Percentiles rank a stretch among this genome's conserved stretches.
Conservation (phyloP, 1,139 yeast genomes). For the Kodamaea ohmeri region DNA sequence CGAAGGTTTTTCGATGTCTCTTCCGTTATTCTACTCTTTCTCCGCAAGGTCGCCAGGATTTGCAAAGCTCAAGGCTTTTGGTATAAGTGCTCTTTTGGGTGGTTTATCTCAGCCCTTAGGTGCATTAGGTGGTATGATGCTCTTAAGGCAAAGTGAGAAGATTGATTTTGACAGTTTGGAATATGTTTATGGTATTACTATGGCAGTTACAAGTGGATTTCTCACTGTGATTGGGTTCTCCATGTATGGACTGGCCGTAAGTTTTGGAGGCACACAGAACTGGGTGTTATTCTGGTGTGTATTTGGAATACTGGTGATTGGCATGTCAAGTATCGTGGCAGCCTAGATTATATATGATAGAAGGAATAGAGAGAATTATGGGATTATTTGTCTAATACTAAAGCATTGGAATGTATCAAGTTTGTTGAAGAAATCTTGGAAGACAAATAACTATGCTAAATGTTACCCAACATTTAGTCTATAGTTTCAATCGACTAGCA, state of each 20-base stretch:
- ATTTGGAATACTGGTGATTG: slow-evolving; percentile 44
- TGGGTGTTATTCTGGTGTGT: slow-evolving; percentile 53
- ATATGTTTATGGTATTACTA: slow-evolving; percentile 57
- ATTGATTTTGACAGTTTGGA: slow-evolving; percentile 34
- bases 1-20: slow-evolving; percentile 94
- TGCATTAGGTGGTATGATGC: slow-evolving; percentile 66
- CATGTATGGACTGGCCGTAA: slow-evolving; percentile 77
- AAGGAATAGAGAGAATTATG: too few relatives aligned
- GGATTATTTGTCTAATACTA: too few relatives aligned
- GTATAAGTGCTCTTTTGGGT: slow-evolving; percentile 67
- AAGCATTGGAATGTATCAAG: too few relatives aligned
- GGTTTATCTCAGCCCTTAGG: slow-evolving; percentile 89
- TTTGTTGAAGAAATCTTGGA: too few relatives aligned
- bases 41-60: slow-evolving; percentile 18
- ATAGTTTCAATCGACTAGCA: too few relatives aligned
- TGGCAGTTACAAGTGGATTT: slow-evolving; percentile 82
- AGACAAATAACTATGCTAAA: too few relatives aligned
- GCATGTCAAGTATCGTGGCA: slow-evolving; percentile 23
- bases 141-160: slow-evolving; percentile 40
- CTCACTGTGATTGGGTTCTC: slow-evolving; percentile 76
- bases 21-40: slow-evolving; percentile 78
- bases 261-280: slow-evolving; percentile 63
- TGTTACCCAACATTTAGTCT: too few relatives aligned
- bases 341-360: background rate
- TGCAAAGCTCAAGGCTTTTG: slow-evolving; percentile 60